Evolutionary conservation across 805 yeast genomes (phyloP).

Genomic region (Schwanniomyces vanrijiae): DNA sequence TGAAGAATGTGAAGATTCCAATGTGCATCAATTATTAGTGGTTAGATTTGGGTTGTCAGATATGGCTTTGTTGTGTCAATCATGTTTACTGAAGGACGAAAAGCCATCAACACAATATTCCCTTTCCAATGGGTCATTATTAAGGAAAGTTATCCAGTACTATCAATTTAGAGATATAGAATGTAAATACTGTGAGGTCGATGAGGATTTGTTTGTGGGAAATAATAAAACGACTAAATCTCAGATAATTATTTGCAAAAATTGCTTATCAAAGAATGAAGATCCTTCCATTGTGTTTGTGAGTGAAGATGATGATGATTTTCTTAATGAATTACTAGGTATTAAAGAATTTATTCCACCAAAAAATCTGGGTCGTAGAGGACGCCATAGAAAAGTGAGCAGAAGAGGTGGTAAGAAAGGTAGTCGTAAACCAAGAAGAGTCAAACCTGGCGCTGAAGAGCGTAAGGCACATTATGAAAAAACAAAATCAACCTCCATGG

Average conservation of each 20-base stretch:
- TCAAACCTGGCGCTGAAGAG: constrained; percentile 31
- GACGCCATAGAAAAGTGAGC: constrained; percentile 37
- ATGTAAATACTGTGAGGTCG: constrained; percentile 47
- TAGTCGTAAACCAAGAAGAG: constrained; percentile 16
- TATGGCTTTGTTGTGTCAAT: constrained; percentile 48
- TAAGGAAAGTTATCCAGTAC: constrained; percentile 48
- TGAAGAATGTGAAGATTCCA: constrained; percentile 55
- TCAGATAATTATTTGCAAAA: constrained; percentile 39
- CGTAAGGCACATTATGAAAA: constrained; percentile 38
- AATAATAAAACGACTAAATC: constrained; percentile 5
- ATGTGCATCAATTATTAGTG: constrained; percentile 52
- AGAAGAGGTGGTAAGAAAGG: constrained; percentile 19
- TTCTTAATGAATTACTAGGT: constrained; percentile 48
- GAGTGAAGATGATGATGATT: constrained; percentile 48
- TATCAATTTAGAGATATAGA: constrained; percentile 49
- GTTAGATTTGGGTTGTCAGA: constrained; percentile 57
- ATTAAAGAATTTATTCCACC: constrained; percentile 40
- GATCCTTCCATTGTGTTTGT: constrained; percentile 21
- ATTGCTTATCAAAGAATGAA: constrained; percentile 35
- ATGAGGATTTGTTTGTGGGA: constrained; percentile 39
- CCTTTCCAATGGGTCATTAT: constrained; percentile 55
- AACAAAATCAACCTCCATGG: constrained; percentile 28
- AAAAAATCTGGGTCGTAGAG: constrained; percentile 20
- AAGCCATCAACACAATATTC: constrained; percentile 52
- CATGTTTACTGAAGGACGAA: constrained; percentile 46